Percentiles rank a stretch among this genome's conserved stretches.
These are phyloP conservation scores for Boletus subparvulus DNA, from an alignment of 768 basidiomycete genomes.

Conservation along the genomic window DNA sequence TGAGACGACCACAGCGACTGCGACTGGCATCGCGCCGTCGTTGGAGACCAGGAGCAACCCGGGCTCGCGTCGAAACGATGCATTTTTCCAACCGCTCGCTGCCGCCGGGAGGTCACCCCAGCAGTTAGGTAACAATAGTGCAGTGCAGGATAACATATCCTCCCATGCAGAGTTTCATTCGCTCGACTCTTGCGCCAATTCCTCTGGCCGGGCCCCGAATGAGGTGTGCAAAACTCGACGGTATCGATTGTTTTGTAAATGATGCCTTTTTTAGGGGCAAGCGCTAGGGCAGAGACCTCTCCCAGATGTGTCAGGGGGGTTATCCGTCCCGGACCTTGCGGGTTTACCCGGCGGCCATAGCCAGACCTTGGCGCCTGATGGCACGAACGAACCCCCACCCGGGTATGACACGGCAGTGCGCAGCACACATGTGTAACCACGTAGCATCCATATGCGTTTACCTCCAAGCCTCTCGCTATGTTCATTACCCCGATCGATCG, in stretches of 20 bases:
- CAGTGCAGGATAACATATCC: background rate
- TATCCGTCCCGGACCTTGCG: background rate
- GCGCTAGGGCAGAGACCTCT: constrained; percentile 4
- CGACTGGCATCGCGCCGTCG: constrained; percentile 9
- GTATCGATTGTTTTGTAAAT: background rate
- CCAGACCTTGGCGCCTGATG: background rate
- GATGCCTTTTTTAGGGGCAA: constrained; percentile 3
- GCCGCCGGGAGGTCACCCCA: background rate
- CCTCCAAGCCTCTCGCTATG: background rate
- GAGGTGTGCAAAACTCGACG: constrained; percentile 7
- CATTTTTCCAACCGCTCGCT: background rate
- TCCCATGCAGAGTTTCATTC: background rate
- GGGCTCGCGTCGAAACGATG: background rate
- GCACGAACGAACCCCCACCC: constrained; percentile 10
- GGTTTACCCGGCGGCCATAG: background rate
- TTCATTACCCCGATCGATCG: background rate
- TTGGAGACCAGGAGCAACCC: constrained; percentile 2
- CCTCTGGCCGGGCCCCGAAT: background rate
- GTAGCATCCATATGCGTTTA: background rate
- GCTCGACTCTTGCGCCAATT: background rate
- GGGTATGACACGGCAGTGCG: constrained; percentile 19
- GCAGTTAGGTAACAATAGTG: background rate
- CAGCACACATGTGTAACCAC: background rate
- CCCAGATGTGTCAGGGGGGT: background rate
- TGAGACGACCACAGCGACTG: background rate